Conservation (phyloP, 2,329 filamentous ascomycete genomes). For the Hirsutella rhossiliensis region DNA sequence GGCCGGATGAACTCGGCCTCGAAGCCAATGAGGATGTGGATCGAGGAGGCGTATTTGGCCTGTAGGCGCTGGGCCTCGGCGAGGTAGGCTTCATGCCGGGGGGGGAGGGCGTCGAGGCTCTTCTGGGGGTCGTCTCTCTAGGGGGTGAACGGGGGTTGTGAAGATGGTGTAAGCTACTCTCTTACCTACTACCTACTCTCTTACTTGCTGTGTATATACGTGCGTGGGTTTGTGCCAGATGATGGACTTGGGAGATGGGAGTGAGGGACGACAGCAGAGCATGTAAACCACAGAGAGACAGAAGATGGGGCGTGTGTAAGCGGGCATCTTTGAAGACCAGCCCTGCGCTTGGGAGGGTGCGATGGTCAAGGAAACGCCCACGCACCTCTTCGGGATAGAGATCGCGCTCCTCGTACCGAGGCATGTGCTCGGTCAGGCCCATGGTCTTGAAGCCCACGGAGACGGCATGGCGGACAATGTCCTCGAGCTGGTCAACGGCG, state of each 20-base stretch:
- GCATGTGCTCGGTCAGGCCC: slow-evolving; percentile 91
- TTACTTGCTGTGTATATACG: too few species aligned
- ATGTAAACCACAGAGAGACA: too few species aligned
- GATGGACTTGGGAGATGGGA: too few species aligned
- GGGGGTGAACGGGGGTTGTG: background rate
- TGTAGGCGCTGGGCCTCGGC: slow-evolving; percentile 63
- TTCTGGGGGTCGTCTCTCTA: slow-evolving; percentile 37
- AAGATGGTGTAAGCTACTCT: background rate
- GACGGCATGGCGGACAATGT: slow-evolving; percentile 71
- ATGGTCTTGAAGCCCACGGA: slow-evolving; percentile 68
- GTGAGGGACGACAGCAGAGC: too few species aligned
- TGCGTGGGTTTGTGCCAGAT: too few species aligned
- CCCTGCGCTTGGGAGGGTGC: too few species aligned
- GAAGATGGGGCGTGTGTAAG: too few species aligned
- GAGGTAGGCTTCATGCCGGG: slow-evolving; percentile 61
- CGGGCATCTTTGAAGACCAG: too few species aligned
- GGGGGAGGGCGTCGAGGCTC: slow-evolving; percentile 34
- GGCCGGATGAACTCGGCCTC: slow-evolving; percentile 87
- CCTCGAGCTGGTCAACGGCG: slow-evolving; percentile 74
- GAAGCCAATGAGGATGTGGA: slow-evolving; percentile 78
- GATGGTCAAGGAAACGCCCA: too few species aligned
- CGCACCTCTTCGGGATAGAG: slow-evolving; percentile 83
- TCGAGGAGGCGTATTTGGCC: slow-evolving; percentile 53
- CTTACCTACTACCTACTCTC: too few species aligned
- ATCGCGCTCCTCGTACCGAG: slow-evolving; percentile 59